Base-by-base conservation (phyloP, 1,284 basidiomycete genomes). In the Inonotus obliquus region DNA sequence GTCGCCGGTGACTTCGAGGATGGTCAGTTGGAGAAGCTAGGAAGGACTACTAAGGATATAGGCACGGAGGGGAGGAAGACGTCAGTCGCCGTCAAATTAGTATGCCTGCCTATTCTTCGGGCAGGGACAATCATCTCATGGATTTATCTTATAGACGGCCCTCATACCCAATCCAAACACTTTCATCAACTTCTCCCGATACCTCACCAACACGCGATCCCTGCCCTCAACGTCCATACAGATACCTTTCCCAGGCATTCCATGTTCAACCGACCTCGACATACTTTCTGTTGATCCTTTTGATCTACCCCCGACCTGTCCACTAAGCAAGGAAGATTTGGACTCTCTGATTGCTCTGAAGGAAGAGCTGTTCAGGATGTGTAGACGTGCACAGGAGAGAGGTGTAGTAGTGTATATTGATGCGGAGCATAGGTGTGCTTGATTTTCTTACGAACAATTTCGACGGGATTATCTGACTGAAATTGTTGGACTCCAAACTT, bases 61-160 rank as follows among this genome's bases (percentile, higher is more conserved):
- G 41, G 19, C 6, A 29, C 21, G 25, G 66, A 65, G 2, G 77
- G 76, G n/a, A 73, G 90, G 27, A 80, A 82, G 65, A 92, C 91
- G 0, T 91, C 88, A 82, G 87, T 95, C 41, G 91, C 93, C 0
- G 73, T 95, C 44, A 95, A 95, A 73, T 74, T 92, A 63, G 91
- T 88, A 67, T 9, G 41, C 19, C 41, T 65, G 84, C 69, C 2
- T 47, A 73, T 82, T 0, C 76, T 90, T 80, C 32, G 4, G 9
- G 32, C 32, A 9, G 4, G 32, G 32, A 9, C 4, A 32, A 32
- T 32, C 32, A 9, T 32, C 32, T 32, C 48, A 56, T 51, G 11
- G 32, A 39, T 21, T n/a, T 57, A 37, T 52, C 45, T n/a, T 10
- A 21, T 11, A 87, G 81, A 86, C 84, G 2, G 86, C 87, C 0